Conservation (phyloP, 2,329 filamentous ascomycete species). For the Ploettnerulaceae sp. region DNA sequence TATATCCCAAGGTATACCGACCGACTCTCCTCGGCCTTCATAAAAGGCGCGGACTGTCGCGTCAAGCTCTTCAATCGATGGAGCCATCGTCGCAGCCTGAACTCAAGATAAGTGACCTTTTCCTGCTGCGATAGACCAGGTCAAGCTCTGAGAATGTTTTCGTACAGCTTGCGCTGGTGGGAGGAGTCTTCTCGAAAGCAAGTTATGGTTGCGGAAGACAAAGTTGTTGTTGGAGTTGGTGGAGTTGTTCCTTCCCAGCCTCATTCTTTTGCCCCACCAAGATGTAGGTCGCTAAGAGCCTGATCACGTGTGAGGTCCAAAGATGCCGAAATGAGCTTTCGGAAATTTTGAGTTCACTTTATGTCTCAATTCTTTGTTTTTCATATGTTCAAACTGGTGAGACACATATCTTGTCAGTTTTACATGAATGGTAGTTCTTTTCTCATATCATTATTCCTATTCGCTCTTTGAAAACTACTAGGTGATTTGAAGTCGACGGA, state of each 20-base stretch:
- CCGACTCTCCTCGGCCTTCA: slow-evolving; percentile 90
- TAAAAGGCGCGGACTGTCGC: slow-evolving; percentile 95
- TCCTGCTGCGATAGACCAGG: slow-evolving; percentile 22
- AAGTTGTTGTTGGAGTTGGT: slow-evolving; percentile 23
- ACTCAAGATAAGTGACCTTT: slow-evolving; percentile 23
- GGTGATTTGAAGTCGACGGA: too few relatives aligned
- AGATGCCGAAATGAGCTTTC: not conserved
- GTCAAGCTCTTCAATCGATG: slow-evolving; percentile 90
- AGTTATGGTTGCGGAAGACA: slow-evolving; percentile 19
- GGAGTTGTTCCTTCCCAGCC: slow-evolving; percentile 19
- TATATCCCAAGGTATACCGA: slow-evolving; percentile 42
- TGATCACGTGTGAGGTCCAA: not conserved
- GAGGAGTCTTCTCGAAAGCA: slow-evolving; percentile 14
- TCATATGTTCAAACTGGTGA: too few relatives aligned
- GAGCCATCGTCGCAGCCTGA: slow-evolving; percentile 50
- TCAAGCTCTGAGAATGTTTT: slow-evolving; percentile 15
- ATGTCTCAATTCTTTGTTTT: too few relatives aligned
- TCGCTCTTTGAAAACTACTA: too few relatives aligned
- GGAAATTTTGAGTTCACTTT: too few relatives aligned
- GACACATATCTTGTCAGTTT: too few relatives aligned
- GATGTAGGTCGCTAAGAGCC: slow-evolving; percentile 1
- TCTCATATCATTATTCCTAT: too few relatives aligned
- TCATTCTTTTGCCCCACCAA: slow-evolving; percentile 17
- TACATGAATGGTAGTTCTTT: too few relatives aligned
- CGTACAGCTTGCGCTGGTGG: slow-evolving; percentile 28